Conservation (phyloP, 768 basidiomycete species). For the Rhizopogon rudus region DNA sequence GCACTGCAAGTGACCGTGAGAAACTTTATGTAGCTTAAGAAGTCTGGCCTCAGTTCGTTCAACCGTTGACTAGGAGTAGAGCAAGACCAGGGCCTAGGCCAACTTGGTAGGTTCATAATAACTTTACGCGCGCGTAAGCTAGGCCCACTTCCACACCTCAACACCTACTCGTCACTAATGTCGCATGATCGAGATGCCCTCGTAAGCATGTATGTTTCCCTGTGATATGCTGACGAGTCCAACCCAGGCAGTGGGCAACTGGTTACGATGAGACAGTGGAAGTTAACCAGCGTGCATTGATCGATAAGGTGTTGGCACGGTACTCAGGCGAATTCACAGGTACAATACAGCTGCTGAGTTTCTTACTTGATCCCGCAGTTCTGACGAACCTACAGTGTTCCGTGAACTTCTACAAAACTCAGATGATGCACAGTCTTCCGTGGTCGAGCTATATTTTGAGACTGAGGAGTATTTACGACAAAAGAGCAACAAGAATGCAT, state of each 20-base stretch:
- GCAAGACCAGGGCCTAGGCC: no score
- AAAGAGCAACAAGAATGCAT: conserved; percentile 11
- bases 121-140: no score
- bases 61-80: no score
- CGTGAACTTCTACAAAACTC: conserved; percentile 94
- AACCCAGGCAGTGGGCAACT: conserved; percentile 36
- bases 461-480: conserved; percentile 46
- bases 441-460: conserved; percentile 78
- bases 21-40: no score
- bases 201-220: conserved; percentile 12
- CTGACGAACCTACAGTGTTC: conserved; percentile 36
- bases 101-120: no score
- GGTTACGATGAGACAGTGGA: conserved; percentile 81
- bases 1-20: no score
- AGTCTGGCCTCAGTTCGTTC: no score
- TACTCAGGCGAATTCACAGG: conserved; percentile 94
- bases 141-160: conserved; percentile 6
- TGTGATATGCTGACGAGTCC: neutral
- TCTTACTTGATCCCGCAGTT: neutral
- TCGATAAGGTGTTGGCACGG: conserved; percentile 93
- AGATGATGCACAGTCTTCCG: conserved; percentile 78
- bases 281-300: conserved; percentile 93
- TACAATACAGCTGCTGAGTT: conserved; percentile 16
- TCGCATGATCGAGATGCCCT: conserved; percentile 25
- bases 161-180: conserved; percentile 14